These are phyloP conservation scores for Lachnellula arida DNA, from an alignment of 2,329 filamentous ascomycete genomes.

Conservation along the genomic window DNA sequence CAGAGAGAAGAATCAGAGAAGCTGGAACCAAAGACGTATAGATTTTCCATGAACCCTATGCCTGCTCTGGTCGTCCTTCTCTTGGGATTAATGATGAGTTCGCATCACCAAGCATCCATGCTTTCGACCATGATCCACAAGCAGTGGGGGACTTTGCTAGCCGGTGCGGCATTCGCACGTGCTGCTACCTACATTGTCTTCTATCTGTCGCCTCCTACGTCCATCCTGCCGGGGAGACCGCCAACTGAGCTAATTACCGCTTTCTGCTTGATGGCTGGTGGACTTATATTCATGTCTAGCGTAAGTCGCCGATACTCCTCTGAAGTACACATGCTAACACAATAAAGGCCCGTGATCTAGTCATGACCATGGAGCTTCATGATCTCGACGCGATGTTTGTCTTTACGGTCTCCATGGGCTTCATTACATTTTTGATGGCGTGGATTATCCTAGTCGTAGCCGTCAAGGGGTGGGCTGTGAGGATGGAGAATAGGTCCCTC, in stretches of 20 bases:
- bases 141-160: conserved; percentile 85
- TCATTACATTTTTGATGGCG: conserved; percentile 79
- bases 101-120: conserved; percentile 71
- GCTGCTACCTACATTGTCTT: conserved; percentile 73
- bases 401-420: conserved; percentile 81
- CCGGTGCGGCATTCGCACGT: conserved; percentile 74
- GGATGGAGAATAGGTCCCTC: conserved; percentile 32
- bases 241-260: conserved; percentile 84
- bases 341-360: conserved; percentile 66
- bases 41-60: conserved; percentile 79
- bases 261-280: conserved; percentile 83
- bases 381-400: conserved; percentile 86
- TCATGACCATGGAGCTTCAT: conserved; percentile 71
- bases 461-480: conserved; percentile 80
- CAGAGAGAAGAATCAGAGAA: conserved; percentile 42
- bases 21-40: conserved; percentile 61
- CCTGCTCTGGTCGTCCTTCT: conserved; percentile 82
- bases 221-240: conserved; percentile 74
- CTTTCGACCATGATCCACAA: conserved; percentile 87
- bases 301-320: conserved; percentile 46
- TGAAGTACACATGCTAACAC: conserved; percentile 19
- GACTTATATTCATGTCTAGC: conserved; percentile 88
- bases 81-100: conserved; percentile 91
- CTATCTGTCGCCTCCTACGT: conserved; percentile 76
- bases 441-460: conserved; percentile 75